phyloP scores from a whole-genome alignment of 768 basidiomycete genomes.

The Grammothele lineata region DNA sequence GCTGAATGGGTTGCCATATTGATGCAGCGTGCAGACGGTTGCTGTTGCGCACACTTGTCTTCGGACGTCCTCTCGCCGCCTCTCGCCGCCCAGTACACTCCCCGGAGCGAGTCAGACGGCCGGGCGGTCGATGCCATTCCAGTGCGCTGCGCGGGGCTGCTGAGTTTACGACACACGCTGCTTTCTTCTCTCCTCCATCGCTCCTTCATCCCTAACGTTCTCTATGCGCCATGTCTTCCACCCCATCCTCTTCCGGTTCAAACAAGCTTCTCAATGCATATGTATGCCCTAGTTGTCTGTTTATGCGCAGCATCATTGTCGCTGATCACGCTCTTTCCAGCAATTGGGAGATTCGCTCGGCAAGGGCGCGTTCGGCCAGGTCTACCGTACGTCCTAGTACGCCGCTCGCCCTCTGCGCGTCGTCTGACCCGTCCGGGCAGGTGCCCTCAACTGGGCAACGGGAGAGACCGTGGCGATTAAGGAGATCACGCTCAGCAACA shows the following conservation, averaged over 20 bases:
- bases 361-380: slow-evolving; percentile 95
- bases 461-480: slow-evolving; percentile 99
- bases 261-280: slow-evolving; percentile 28
- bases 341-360: slow-evolving; percentile 97
- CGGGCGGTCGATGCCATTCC: slow-evolving; percentile 12
- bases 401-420: too few relatives aligned
- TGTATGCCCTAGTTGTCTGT: slow-evolving; percentile 17
- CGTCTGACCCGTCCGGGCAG: too few relatives aligned
- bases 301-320: neutral
- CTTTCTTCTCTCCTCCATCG: slow-evolving; percentile 8
- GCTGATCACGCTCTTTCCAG: slow-evolving; percentile 33
- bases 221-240: slow-evolving; percentile 13
- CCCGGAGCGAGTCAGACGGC: slow-evolving; percentile 5
- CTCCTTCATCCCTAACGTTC: slow-evolving; percentile 11
- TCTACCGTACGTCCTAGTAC: slow-evolving; percentile 86
- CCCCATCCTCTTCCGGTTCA: slow-evolving; percentile 15
- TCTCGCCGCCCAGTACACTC: slow-evolving; percentile 1
- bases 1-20: too few relatives aligned
- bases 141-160: slow-evolving; percentile 13
- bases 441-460: slow-evolving; percentile 90
- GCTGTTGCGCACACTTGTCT: slow-evolving; percentile 11
- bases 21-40: slow-evolving; percentile 1
- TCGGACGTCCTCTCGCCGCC: slow-evolving; percentile 6
- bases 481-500: slow-evolving; percentile 92
- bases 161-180: slow-evolving; percentile 1